Percentiles rank a stretch among this genome's conserved stretches.
These are phyloP conservation scores for Diaporthe ampelina DNA, from an alignment of 2,329 filamentous ascomycete genomes.

Conservation along the genomic window DNA sequence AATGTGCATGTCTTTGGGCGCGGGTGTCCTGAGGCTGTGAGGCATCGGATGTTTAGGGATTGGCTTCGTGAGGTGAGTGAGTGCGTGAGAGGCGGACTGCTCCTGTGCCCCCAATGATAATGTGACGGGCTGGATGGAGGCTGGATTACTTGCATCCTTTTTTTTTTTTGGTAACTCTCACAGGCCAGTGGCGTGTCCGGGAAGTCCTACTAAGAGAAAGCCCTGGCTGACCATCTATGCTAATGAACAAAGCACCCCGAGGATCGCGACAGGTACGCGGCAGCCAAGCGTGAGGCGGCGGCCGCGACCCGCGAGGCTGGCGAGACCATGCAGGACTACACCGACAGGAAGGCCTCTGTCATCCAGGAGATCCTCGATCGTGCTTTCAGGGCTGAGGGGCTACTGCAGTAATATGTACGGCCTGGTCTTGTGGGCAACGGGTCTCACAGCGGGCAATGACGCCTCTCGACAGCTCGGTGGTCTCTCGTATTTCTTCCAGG, in stretches of 20 bases:
- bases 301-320: conserved; percentile 12
- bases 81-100: neutral
- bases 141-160: no score
- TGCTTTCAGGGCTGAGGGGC: conserved; percentile 24
- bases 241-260: conserved; percentile 20
- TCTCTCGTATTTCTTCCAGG: neutral
- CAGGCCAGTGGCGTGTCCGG: no score
- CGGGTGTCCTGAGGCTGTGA: conserved; percentile 14
- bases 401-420: neutral
- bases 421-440: no score
- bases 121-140: neutral
- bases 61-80: conserved; percentile 27
- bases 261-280: conserved; percentile 28
- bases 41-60: conserved; percentile 33
- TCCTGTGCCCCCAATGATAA: neutral
- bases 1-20: conserved; percentile 36
- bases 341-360: conserved; percentile 15
- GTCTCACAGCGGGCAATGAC: neutral
- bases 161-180: no score
- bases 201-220: no score
- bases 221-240: conserved; percentile 4
- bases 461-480: neutral
- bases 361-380: conserved; percentile 31
- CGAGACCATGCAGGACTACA: conserved; percentile 7
- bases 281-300: conserved; percentile 21